Base-by-base conservation (phyloP, 768 basidiomycete genomes). In the Mycena floridula region DNA sequence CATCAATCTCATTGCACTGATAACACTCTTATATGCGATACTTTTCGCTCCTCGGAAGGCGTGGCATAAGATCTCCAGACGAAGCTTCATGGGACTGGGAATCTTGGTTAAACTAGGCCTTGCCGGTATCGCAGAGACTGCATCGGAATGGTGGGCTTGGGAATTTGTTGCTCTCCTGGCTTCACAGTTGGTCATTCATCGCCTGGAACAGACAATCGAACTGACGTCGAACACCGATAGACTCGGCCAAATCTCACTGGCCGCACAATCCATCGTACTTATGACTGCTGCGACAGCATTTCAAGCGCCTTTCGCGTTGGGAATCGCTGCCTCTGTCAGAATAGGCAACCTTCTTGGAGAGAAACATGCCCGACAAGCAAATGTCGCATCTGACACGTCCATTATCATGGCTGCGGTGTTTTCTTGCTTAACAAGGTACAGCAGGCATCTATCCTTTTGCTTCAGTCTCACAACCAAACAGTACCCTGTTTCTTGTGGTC, bases 61-160 rank as follows among this genome's bases (percentile, higher is more conserved):
- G 0, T 97, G 94, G 92, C 73, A 85, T 48, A 91, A 89, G 0
- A 55, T 89, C 24, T 74, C 74, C 0, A 61, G 71, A 37, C 70
- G 79, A 7, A 77, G 78, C 54, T 86, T 92, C 59, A 78, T 74
- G 3, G 74, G 71, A 44, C 72, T 92, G 16, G 79, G 83, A 1
- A 62, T 86, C 7, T 61, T 97, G 32, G 69, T 84, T 5, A 79
- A 76, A 35, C 72, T 98, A 0, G 90, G 94, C 0, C 54, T 94
- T 3, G 87, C 88, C 8, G 93, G 95, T 8, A 79, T 90, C 73
- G 81, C 81, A 1, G 90, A 92, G 60, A 84, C 79, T 3, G 89
- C 89, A 1, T 82, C 80, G 3, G 95, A 96, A 62, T 98, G 94
- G 95, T 97, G 94, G 92, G 84, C 86, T 28, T 95, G 95, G 95